Evolutionary conservation across 2,329 filamentous ascomycete species (phyloP), one percentile per base, ranked within the genome.

Genomic region (Rachicladosporium sp.): DNA sequence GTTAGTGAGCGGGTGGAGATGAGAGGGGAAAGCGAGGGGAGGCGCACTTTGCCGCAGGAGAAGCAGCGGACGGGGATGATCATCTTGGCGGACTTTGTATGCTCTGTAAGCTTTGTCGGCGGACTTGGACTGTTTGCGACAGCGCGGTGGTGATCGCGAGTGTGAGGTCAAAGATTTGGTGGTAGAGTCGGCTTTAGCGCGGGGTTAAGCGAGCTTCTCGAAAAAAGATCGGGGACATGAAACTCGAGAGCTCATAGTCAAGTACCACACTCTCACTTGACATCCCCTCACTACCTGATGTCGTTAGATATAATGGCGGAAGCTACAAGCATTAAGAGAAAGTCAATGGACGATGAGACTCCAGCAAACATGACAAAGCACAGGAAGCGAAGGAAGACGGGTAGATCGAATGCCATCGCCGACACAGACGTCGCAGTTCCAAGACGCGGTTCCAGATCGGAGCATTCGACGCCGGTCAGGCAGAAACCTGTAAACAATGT

Each of bases 21-120:
- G 33, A 7, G 23, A 27, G 23, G 23, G 23, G 23, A 27, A 27
- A 7, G 23, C 23, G 4, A 31, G 19, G 31, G 15, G 38, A 10
- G n/a, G 51, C 65, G 44, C 66, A 94, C 91, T 84, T 98, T 98
- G 64, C 91, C 91, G 65, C 91, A 98, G 43, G 91, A 96, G 67
- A 98, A 98, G 69, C 91, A 98, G 52, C 91, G 86, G 50, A 98
- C 85, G 2, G 91, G 91, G 52, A 98, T 96, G 66, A 98, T 98
- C 91, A 98, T 98, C 42, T 66, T 82, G 68, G 35, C 44, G 38
- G 39, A n/a, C n/a, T n/a, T n/a, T n/a, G n/a, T n/a, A n/a, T n/a
- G n/a, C n/a, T n/a, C n/a, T n/a, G n/a, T n/a, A n/a, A n/a, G n/a
- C n/a, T n/a, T n/a, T n/a, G n/a, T n/a, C n/a, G n/a, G n/a, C n/a